Evolutionary conservation across 108 stramenopile species (phyloP).

Genomic region (Nannochloropsis salina): DNA sequence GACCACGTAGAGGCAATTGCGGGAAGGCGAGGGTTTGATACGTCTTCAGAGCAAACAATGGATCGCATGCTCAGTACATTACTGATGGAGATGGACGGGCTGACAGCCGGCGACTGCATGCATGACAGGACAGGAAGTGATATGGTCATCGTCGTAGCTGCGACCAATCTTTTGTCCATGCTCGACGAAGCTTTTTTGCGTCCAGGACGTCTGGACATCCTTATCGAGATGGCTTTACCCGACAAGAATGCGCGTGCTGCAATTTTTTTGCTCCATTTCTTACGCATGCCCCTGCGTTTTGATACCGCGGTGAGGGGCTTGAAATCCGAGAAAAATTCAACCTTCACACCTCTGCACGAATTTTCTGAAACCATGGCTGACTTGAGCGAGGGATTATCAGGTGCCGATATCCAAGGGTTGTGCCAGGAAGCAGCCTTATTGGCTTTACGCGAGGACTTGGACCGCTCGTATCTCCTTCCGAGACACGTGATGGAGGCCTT

Average conservation of each 20-base stretch:
- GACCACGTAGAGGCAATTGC: constrained; percentile 12
- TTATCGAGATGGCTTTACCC: constrained; percentile 2
- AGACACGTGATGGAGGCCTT: neutral
- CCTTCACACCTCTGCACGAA: neutral
- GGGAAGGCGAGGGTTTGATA: neutral
- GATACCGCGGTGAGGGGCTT: neutral
- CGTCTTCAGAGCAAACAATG: constrained; percentile 6
- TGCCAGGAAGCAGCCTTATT: constrained; percentile 19
- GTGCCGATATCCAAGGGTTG: neutral
- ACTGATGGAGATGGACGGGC: neutral
- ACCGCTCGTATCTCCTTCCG: neutral
- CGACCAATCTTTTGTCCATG: neutral
- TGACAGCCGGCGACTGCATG: neutral
- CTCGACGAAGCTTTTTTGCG: neutral
- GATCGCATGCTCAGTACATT: neutral
- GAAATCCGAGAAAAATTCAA: neutral
- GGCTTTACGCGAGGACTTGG: neutral
- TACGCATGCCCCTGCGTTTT: neutral
- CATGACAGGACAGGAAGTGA: neutral
- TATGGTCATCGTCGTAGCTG: neutral
- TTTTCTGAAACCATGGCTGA: neutral
- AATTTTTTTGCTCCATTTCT: neutral
- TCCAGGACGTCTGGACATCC: neutral
- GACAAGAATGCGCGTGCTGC: neutral
- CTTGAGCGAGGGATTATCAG: neutral